Percentiles rank a stretch among this genome's conserved stretches.
phyloP scores from a whole-genome alignment of 148 eudicot species.

The Nyssa sinensis region DNA sequence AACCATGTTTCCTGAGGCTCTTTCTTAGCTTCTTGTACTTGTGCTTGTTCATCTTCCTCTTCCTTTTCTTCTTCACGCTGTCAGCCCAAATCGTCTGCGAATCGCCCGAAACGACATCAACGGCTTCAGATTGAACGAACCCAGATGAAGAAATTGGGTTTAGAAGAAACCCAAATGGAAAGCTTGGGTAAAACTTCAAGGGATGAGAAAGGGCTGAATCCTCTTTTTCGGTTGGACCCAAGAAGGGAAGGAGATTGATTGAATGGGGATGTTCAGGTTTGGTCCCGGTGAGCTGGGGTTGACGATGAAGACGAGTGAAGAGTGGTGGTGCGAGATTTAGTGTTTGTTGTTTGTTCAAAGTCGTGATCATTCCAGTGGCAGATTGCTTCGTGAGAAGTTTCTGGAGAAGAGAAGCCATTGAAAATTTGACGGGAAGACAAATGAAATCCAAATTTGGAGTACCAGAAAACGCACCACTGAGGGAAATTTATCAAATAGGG shows the following conservation, averaged over 20 bases:
- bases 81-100: constrained; percentile 36
- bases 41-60: constrained; percentile 62
- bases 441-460: too few relatives aligned
- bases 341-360: background rate
- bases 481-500: background rate
- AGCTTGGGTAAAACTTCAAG: constrained; percentile 28
- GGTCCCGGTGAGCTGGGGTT: background rate
- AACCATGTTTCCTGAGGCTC: constrained; percentile 32
- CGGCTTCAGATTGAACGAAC: constrained; percentile 8
- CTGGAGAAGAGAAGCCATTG: constrained; percentile 32
- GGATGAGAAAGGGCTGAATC: constrained; percentile 9
- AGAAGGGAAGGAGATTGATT: background rate
- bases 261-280: background rate
- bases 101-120: constrained; percentile 21
- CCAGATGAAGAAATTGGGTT: constrained; percentile 23
- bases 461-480: too few relatives aligned
- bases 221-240: constrained; percentile 2
- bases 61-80: constrained; percentile 52
- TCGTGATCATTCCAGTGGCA: constrained; percentile 1
- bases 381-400: constrained; percentile 22
- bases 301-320: constrained; percentile 11
- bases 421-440: background rate
- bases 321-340: background rate
- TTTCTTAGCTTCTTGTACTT: constrained; percentile 54
- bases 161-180: constrained; percentile 24